Conservation (phyloP, 805 yeast genomes). For the Candida sonorensis region DNA sequence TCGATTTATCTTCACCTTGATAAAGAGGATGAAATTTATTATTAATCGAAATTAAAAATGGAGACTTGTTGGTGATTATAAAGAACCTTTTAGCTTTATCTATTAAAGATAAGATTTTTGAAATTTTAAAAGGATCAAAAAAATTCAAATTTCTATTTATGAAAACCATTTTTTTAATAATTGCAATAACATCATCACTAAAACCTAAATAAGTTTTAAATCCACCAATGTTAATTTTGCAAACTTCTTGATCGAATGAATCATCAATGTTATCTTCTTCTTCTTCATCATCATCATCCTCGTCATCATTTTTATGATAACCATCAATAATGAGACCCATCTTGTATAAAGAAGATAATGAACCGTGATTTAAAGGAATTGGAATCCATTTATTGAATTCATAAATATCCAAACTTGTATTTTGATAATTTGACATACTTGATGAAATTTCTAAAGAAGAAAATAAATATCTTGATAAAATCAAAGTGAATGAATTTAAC, state of each 20-base stretch:
- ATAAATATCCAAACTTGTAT: constrained; percentile 42
- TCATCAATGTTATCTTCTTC: too few species aligned
- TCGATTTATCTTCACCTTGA: constrained; percentile 18
- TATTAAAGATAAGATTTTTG: constrained; percentile 16
- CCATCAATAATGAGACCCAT: constrained; percentile 24
- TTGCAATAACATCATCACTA: constrained; percentile 20
- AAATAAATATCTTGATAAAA: constrained; percentile 27
- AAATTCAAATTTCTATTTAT: constrained; percentile 6
- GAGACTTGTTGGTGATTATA: constrained; percentile 17
- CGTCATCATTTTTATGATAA: background rate
- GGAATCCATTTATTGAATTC: constrained; percentile 32
- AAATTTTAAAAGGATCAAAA: constrained; percentile 10
- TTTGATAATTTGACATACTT: constrained; percentile 42
- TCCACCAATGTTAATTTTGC: too few species aligned
- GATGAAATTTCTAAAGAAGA: constrained; percentile 48
- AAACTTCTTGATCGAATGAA: too few species aligned
- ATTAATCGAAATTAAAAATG: constrained; percentile 16
- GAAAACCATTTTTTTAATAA: constrained; percentile 19
- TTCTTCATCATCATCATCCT: too few species aligned
- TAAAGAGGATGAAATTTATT: constrained; percentile 25
- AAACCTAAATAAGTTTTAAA: constrained; percentile 24
- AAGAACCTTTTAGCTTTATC: constrained; percentile 17
- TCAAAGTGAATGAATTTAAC: constrained; percentile 12
- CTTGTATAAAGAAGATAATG: constrained; percentile 13
- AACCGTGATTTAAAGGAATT: constrained; percentile 20